These are phyloP conservation scores for Sergeia podlipaevii DNA, from an alignment of 208 protist species.

Conservation along the genomic window DNA sequence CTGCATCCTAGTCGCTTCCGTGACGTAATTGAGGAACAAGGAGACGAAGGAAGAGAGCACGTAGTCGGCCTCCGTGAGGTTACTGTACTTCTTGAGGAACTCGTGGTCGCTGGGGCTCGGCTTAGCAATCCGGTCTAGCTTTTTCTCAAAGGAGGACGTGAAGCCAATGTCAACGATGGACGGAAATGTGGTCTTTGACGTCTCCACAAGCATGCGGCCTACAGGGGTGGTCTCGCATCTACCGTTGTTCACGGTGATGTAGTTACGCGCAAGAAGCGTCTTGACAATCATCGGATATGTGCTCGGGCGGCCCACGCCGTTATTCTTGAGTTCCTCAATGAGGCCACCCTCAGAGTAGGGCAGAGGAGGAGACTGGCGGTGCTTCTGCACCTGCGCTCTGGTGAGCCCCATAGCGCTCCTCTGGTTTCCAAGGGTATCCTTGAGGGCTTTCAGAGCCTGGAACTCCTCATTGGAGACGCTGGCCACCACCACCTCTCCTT, in stretches of 20 bases:
- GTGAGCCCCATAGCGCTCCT: constrained; percentile 25
- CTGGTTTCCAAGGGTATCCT: constrained; percentile 4
- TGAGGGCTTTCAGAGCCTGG: constrained; percentile 48
- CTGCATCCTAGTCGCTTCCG: constrained; percentile 70
- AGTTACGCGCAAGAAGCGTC: constrained; percentile 78
- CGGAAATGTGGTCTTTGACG: constrained; percentile 74
- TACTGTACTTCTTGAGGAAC: constrained; percentile 15
- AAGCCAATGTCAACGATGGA: constrained; percentile 90
- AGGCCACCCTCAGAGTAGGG: constrained; percentile 79
- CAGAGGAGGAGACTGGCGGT: constrained; percentile 56
- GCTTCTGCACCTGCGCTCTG: constrained; percentile 40
- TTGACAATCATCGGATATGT: constrained; percentile 92
- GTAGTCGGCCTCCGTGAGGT: constrained; percentile 66
- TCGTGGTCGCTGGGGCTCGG: constrained; percentile 20
- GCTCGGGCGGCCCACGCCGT: constrained; percentile 85
- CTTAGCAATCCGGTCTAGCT: constrained; percentile 86
- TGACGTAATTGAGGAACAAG: constrained; percentile 84
- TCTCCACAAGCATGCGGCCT: constrained; percentile 68
- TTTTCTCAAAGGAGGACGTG: constrained; percentile 83
- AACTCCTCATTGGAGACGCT: constrained; percentile 84
- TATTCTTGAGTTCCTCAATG: constrained; percentile 85
- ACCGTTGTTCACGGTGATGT: constrained; percentile 80
- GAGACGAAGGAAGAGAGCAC: constrained; percentile 85
- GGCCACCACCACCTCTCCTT: constrained; percentile 46
- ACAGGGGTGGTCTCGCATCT: constrained; percentile 79